These are phyloP conservation scores for Isoetes engelmannii DNA, from an alignment of 83 land plant species.

Conservation along the genomic window DNA sequence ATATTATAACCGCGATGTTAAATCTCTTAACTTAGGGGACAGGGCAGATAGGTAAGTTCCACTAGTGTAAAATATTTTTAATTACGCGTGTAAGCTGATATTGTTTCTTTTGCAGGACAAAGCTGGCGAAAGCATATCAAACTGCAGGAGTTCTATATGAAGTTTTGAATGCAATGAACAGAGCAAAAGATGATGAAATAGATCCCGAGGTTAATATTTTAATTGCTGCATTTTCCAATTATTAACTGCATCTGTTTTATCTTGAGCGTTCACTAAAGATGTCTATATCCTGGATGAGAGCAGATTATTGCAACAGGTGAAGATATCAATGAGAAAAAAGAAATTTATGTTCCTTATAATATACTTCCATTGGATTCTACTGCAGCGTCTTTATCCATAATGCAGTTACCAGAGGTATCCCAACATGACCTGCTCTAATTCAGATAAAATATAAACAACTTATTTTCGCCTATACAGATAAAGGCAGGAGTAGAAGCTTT, in stretches of 20 bases:
- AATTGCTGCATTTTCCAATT: not conserved
- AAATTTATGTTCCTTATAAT: conserved; percentile 76
- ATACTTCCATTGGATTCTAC: conserved; percentile 81
- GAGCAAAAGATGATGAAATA: conserved; percentile 36
- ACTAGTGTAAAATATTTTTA: not conserved
- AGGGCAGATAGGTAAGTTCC: conserved; percentile 69
- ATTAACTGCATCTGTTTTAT: not conserved
- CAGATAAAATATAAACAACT: not conserved
- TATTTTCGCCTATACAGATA: not conserved
- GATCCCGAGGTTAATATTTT: conserved; percentile 46
- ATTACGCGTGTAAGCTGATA: not conserved
- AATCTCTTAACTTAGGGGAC: conserved; percentile 76
- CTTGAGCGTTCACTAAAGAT: not conserved
- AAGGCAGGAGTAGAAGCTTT: conserved; percentile 5
- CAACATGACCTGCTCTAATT: not conserved
- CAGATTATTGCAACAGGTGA: conserved; percentile 73
- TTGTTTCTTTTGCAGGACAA: conserved; percentile 39
- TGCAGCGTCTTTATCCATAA: conserved; percentile 67
- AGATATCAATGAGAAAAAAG: conserved; percentile 75
- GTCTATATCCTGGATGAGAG: not conserved
- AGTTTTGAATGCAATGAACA: conserved; percentile 71
- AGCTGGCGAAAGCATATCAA: conserved; percentile 66
- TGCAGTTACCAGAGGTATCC: conserved; percentile 71
- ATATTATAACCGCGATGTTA: conserved; percentile 76
- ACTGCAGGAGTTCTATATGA: conserved; percentile 81